Evolutionary conservation across 345 rosid genomes (phyloP), one percentile per base, ranked within the genome.

Genomic region (Punica granatum): DNA sequence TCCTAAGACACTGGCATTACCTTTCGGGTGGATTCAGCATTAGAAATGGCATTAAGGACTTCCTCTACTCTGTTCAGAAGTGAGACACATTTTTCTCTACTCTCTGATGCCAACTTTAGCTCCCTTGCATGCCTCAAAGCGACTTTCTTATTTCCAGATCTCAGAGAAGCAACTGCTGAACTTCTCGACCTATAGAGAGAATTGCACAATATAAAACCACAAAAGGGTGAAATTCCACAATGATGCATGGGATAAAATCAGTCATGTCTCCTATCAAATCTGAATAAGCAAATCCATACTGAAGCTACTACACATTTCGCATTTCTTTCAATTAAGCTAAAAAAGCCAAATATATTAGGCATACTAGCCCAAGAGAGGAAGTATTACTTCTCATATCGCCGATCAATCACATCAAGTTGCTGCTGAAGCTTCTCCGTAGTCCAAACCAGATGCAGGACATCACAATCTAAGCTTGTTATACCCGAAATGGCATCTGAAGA

Each of bases 51-150:
- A 66, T 72, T 77, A 61, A 93, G 78, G 59, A 90, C 81, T 76
- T 89, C 94, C 77, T 90, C 94, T 76, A 90, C 94, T 77, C 89
- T 83, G 83, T 82, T 90, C 77, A 93, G 73, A 77, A 90, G 89
- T 1, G 89, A 80, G 0, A 73, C 39, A 59, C 87, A 87, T 75
- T 85, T 93, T 73, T 87, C 94, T 83, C 96, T 87, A 74, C 80
- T 87, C 75, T 78, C 85, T 37, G 82, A 77, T 16, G 78, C 78
- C 80, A 86, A 37, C 81, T 87, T 93, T 72, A 88, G 49, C 73
- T 85, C 88, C 81, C 78, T 84, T 66, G 83, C 96, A 76, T 88
- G 81, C 71, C 89, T 84, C 78, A 88, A 73, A 35, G 98, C 94
- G 54, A 80, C 72, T 74, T 76, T 87, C 87, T 85, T 87, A 79